Base-by-base conservation (phyloP, 2,329 filamentous ascomycete species). In the Nothophaeocryptopus gaeumannii region DNA sequence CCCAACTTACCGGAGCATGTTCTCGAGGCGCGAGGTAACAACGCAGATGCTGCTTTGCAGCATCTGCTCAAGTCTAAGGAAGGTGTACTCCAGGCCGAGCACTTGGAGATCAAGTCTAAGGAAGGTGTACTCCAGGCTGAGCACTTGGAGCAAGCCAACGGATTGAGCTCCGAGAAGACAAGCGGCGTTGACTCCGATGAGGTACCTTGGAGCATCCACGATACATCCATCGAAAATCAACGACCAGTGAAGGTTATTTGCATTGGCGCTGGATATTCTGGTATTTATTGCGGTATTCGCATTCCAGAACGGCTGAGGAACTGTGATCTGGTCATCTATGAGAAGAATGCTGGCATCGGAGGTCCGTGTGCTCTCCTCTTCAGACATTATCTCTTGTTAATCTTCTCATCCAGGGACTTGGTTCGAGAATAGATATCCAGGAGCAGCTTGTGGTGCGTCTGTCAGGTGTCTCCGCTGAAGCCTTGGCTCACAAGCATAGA, bases 201-300 rank as follows among this genome's bases (percentile, higher is more conserved):
- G 12, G 14, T 47, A 5, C 39, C 47, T 10, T 68, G 62, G 60
- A 56, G 62, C 8, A 58, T 74, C 2, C 65, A 67, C 41, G 68
- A 74, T 45, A 51, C 54, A 2, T 67, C 70, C 0, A 61, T 74
- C n/a, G 72, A 75, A 45, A 73, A 74, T 46, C 62, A 68, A 34
- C 63, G 72, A 5, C 69, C 64, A 3, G 59, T 75, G 16, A 72
- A 66, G 41, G 70, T 74, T 35, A 71, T 75, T 44, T 69, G 74
- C 3, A 73, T 75, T 20, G 72, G 72, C 29, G 72, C 71, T 33
- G 72, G 72, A 1, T 74, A 70, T 41, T 73, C 70, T 0, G 71
- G 72, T 14, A 70, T 75, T 8, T 74, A 74, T 47, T 66, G 65
- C 33, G 71, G 70, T 3, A 74, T 75, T 43, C 63, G 72, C 5